Evolutionary conservation across 2,329 filamentous ascomycete species (phyloP), one percentile per base, ranked within the genome.

Genomic region (Colletotrichum coccodes): DNA sequence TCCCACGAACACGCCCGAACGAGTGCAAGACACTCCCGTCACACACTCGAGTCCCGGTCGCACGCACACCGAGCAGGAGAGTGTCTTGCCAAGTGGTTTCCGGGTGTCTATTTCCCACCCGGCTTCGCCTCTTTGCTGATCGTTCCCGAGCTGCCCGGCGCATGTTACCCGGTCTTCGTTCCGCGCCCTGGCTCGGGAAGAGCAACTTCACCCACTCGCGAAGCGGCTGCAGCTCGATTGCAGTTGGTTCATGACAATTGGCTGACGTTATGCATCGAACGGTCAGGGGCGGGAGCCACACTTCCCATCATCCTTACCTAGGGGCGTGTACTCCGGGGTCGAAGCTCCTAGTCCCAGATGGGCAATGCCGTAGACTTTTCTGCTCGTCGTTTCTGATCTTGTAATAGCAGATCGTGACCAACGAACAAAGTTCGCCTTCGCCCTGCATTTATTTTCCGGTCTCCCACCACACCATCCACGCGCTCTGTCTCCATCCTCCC

Each of bases 321-420:
- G 44, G 32, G 57, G 57, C 28, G 44, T 30, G 44, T 36, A 21
- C 40, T 38, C 11, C 46, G 6, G 14, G 46, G 32, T 30, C 44
- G 44, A 38, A 50, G 44, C 21, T 60, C 57, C 57, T 60, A 60
- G 34, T 60, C 57, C 57, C 8, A 50, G 57, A 60, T 49, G 57
- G 57, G 57, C 21, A 60, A 60, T 60, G 44, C 57, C 57, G 57
- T 44, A 14, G 30, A n/a, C 11, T n/a, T 50, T 60, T 36, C 16
- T 40, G 44, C 9, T 38, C 32, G 12, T 34, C 12, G 44, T 26
- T 50, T 49, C 26, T 49, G 57, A 30, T 60, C 32, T 28, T 60
- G 50, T 47, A 60, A 40, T 40, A 60, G 57, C 23, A 60, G 46
- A 60, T 60, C 57, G 57, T 60, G 57, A 60, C 32, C 57, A 50